Conservation (phyloP, 352 stramenopile species). For the Pythium volutum region DNA sequence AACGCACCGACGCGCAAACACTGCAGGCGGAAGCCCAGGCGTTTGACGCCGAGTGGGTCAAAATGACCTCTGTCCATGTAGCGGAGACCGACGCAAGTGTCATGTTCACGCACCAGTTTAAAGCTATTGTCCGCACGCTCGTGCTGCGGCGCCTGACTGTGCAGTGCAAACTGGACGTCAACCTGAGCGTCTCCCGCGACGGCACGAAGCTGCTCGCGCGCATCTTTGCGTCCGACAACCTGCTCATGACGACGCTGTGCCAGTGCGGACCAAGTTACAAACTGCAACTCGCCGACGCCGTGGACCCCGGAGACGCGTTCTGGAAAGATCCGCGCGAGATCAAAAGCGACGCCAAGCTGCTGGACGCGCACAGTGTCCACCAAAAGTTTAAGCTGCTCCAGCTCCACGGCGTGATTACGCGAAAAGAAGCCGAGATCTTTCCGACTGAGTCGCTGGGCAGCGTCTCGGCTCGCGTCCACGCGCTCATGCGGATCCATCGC, state of each 20-base stretch:
- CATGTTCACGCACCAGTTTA: constrained; percentile 46
- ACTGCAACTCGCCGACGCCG: constrained; percentile 50
- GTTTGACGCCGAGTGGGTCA: constrained; percentile 29
- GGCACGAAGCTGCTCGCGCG: constrained; percentile 43
- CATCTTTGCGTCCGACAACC: constrained; percentile 57
- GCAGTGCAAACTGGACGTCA: constrained; percentile 59
- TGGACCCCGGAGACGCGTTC: constrained; percentile 52
- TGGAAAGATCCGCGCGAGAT: constrained; percentile 49
- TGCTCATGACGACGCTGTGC: constrained; percentile 57
- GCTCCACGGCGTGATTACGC: constrained; percentile 28
- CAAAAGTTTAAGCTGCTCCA: constrained; percentile 53
- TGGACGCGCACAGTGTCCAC: constrained; percentile 45
- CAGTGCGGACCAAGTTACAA: constrained; percentile 39
- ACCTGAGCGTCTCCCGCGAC: constrained; percentile 46
- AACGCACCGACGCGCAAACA: constrained; percentile 10
- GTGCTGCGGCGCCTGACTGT: constrained; percentile 45
- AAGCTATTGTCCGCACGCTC: constrained; percentile 56
- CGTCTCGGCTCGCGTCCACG: constrained; percentile 52
- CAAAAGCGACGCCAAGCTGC: constrained; percentile 38
- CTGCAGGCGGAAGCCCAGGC: constrained; percentile 12
- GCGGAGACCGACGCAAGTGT: background rate
- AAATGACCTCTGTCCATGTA: constrained; percentile 17
- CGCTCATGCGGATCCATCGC: constrained; percentile 36
- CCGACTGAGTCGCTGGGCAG: constrained; percentile 35
- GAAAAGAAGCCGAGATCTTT: constrained; percentile 43